Evolutionary conservation across 768 basidiomycete genomes (phyloP).

Genomic region (Tricholoma saponaceum): DNA sequence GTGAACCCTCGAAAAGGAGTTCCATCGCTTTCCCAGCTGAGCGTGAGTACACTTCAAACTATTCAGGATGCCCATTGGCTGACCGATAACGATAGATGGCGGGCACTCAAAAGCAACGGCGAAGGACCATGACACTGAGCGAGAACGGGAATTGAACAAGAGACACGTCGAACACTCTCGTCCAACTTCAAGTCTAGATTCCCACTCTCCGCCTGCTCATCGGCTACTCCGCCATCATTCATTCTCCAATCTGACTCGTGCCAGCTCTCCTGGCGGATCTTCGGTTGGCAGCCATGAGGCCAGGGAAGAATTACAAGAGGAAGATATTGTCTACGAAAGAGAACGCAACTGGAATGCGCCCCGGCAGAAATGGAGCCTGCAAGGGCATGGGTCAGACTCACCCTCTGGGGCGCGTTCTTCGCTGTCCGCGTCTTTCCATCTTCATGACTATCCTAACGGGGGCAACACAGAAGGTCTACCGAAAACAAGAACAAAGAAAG

Average conservation of each 20-base stretch:
- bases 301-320: constrained; percentile 23
- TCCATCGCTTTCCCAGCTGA: constrained; percentile 49
- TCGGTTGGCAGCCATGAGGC: constrained; percentile 25
- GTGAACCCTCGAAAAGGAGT: constrained; percentile 38
- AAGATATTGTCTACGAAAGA: constrained; percentile 33
- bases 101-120: constrained; percentile 40
- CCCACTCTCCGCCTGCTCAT: constrained; percentile 25
- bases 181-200: constrained; percentile 40
- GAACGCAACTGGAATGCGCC: constrained; percentile 73
- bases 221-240: constrained; percentile 29
- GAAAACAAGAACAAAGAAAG: constrained; percentile 12
- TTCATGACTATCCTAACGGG: constrained; percentile 8
- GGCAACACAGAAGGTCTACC: constrained; percentile 19
- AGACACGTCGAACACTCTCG: constrained; percentile 31
- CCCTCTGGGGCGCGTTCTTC: constrained; percentile 12
- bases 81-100: constrained; percentile 31
- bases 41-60: constrained; percentile 31
- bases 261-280: constrained; percentile 40
- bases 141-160: constrained; percentile 56
- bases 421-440: constrained; percentile 3
- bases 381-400: constrained; percentile 6
- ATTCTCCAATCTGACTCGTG: constrained; percentile 26
- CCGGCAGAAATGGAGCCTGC: constrained; percentile 49
- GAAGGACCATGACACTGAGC: constrained; percentile 40
- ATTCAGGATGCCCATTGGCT: background rate